Evolutionary conservation across 2,329 filamentous ascomycete genomes (phyloP), one percentile per base, ranked within the genome.

Genomic region (Aspergillus pseudoglaucus): DNA sequence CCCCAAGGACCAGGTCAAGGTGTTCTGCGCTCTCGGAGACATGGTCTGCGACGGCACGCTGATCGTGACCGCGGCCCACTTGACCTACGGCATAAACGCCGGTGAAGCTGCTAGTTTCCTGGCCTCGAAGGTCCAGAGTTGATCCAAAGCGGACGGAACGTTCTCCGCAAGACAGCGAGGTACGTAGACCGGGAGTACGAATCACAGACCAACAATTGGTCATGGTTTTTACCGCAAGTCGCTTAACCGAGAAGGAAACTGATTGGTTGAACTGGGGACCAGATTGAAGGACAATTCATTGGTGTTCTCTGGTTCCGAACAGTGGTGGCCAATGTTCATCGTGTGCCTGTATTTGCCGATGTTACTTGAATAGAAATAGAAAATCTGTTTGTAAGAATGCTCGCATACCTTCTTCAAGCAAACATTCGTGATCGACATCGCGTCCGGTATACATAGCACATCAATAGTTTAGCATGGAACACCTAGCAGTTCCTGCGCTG

Each of bases 21-120:
- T 63, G 14, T 60, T 57, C 32, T 64, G 61, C 42, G 51, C 53
- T 3, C 2, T 33, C 1, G 58, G 59, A n/a, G 61, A 64, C 30
- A 42, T 57, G n/a, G 61, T 64, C 20, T 64, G 61, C 45, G 18
- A 40, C 18, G 50, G 54, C 18, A 53, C 53, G 2, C 42, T 61
- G 20, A 54, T 58, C 23, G 56, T 64, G 33, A 57, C 56, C 15
- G 32, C 53, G 1, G 47, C 57, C 3, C 58, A 62, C 45, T 48
- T 64, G 20, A 53, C 52, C 8, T 64, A 62, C 43, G 53, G 52
- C 6, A 27, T 17, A 8, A 47, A 61, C 40, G 52, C 56, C 6
- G 39, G 12, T 1, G 55, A 46, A 15, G 60, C 55, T 0, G 57
- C 50, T 3, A 15, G 14, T 2, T 62, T 61, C 48, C 49, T 62